Evolutionary conservation across 345 rosid species (phyloP).

Genomic region (Citrus inodora): DNA sequence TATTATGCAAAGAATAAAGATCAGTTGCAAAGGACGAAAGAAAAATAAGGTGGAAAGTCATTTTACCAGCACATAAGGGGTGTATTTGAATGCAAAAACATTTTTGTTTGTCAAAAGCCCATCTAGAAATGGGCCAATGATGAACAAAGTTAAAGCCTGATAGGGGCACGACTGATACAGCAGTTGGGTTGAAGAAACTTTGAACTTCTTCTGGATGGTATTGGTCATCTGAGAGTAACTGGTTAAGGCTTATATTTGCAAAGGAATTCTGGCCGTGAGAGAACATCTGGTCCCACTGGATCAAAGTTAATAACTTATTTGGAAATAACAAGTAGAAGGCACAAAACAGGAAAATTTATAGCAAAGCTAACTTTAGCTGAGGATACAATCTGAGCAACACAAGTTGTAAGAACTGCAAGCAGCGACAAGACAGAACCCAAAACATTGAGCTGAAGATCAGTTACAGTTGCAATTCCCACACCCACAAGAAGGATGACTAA

Average conservation of each 20-base stretch:
- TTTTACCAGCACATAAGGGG: slow-evolving; percentile 90
- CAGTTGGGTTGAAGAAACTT: slow-evolving; percentile 98
- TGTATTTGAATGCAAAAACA: slow-evolving; percentile 96
- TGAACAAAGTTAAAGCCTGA: slow-evolving; percentile 88
- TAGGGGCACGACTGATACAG: slow-evolving; percentile 99
- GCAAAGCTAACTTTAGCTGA: slow-evolving; percentile 26
- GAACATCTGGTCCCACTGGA: not conserved
- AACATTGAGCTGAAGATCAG: slow-evolving; percentile 97
- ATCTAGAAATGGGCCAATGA: slow-evolving; percentile 94
- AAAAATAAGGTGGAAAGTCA: not conserved
- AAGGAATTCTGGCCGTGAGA: not conserved
- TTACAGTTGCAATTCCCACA: slow-evolving; percentile 98
- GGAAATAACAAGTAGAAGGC: slow-evolving; percentile 2
- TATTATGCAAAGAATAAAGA: slow-evolving; percentile 12
- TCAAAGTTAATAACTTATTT: not conserved
- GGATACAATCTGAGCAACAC: slow-evolving; percentile 99
- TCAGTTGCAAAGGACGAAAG: not conserved
- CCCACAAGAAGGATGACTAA: slow-evolving; percentile 86
- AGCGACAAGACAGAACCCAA: slow-evolving; percentile 90
- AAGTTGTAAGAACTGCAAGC: slow-evolving; percentile 92
- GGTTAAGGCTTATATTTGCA: slow-evolving; percentile 48
- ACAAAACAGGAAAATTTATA: slow-evolving; percentile 5
- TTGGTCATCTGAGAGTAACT: slow-evolving; percentile 80
- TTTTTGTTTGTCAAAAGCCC: slow-evolving; percentile 86
- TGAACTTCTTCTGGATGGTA: slow-evolving; percentile 99